Percentiles rank a stretch among this genome's conserved stretches.
These are phyloP conservation scores for Pythium periplocum DNA, from an alignment of 352 stramenopile genomes.

Conservation along the genomic window DNA sequence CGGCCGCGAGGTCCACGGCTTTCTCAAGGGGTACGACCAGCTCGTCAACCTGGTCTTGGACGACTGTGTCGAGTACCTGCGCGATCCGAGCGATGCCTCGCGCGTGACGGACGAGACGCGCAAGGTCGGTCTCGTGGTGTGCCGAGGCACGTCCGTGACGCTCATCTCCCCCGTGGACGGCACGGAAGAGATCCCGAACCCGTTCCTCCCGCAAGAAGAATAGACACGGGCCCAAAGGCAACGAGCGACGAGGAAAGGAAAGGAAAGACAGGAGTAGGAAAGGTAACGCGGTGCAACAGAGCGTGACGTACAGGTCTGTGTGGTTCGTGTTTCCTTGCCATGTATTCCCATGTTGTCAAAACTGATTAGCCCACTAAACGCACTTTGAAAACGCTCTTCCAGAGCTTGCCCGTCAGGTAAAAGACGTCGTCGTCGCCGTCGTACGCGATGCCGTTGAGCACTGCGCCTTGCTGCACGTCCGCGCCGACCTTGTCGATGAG, in stretches of 20 bases:
- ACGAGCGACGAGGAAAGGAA: background rate
- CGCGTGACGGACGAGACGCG: conserved; percentile 88
- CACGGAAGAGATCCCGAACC: conserved; percentile 90
- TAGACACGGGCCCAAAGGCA: conserved; percentile 12
- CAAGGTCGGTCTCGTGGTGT: conserved; percentile 92
- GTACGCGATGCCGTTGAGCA: conserved; percentile 94
- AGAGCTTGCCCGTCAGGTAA: conserved; percentile 93
- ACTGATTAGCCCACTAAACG: conserved; percentile 36
- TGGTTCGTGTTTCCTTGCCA: too few relatives aligned
- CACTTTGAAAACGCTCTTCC: conserved; percentile 89
- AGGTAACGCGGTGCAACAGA: too few relatives aligned
- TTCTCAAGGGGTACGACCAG: conserved; percentile 95
- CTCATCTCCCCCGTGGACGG: conserved; percentile 89
- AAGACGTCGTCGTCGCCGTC: conserved; percentile 86
- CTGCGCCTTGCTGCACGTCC: conserved; percentile 41
- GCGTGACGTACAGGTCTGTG: too few relatives aligned
- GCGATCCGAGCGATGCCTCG: conserved; percentile 89
- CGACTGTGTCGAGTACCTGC: conserved; percentile 93
- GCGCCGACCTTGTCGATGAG: conserved; percentile 59
- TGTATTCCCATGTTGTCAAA: too few relatives aligned
- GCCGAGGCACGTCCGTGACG: conserved; percentile 90
- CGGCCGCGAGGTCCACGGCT: conserved; percentile 88
- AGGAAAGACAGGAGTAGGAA: too few relatives aligned
- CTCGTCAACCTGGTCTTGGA: conserved; percentile 97
- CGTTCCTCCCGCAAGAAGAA: conserved; percentile 86